A percentile compares a stretch with the other conserved stretches of the same genome.
Evolutionary conservation across 2,329 filamentous ascomycete genomes (phyloP).

Genomic region (Sclerotinia glacialis): DNA sequence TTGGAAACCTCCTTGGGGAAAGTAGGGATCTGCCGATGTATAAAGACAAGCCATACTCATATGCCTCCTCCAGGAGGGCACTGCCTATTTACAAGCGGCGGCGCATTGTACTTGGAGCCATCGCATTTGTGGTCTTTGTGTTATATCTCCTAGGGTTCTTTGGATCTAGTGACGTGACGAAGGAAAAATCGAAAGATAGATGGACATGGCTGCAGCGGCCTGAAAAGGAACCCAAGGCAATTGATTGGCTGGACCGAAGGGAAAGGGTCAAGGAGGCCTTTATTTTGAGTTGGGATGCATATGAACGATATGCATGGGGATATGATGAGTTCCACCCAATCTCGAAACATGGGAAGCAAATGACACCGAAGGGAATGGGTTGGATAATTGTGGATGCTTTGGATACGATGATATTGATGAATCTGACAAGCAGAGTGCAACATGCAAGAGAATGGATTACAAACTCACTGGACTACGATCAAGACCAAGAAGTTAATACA

Average conservation of each 20-base stretch:
- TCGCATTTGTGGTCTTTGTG: conserved; percentile 53
- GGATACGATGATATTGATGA: conserved; percentile 98
- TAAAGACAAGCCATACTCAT: conserved; percentile 94
- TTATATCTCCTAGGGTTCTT: conserved; percentile 72
- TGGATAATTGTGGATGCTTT: conserved; percentile 98
- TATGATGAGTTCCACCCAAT: conserved; percentile 85
- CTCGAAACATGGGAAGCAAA: conserved; percentile 73
- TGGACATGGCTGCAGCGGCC: conserved; percentile 58
- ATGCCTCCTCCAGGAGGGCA: conserved; percentile 58
- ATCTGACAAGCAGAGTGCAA: conserved; percentile 78
- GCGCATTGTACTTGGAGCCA: conserved; percentile 52
- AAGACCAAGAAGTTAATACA: conserved; percentile 92
- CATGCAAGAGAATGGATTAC: conserved; percentile 89
- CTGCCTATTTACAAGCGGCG: conserved; percentile 63
- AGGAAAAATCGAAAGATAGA: conserved; percentile 43
- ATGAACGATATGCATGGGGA: conserved; percentile 91
- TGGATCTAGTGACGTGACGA: conserved; percentile 37
- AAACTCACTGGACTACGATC: conserved; percentile 76
- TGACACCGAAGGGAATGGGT: conserved; percentile 84
- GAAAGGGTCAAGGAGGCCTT: conserved; percentile 87
- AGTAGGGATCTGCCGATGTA: conserved; percentile 79
- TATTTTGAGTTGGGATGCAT: conserved; percentile 86
- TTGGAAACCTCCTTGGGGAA: conserved; percentile 63
- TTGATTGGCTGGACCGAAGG: conserved; percentile 75
- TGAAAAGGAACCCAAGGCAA: conserved; percentile 45